These are phyloP conservation scores for Paramecium sonneborni DNA, from an alignment of 73 alveolate species.

Conservation along the genomic window DNA sequence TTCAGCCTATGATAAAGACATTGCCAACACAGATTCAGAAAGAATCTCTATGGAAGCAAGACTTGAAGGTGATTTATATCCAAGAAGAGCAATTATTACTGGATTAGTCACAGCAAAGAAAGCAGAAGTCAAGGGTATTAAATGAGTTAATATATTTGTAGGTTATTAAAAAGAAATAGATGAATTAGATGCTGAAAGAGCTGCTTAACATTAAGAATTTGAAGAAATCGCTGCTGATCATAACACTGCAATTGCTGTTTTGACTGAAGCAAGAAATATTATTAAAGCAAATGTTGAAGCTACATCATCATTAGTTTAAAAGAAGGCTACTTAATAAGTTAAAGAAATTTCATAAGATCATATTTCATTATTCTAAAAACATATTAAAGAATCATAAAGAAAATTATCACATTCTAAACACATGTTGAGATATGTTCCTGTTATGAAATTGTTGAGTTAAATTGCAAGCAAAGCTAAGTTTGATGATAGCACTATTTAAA, in stretches of 20 bases:
- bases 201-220: slow-evolving; percentile 4
- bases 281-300: slow-evolving; percentile 48
- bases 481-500: slow-evolving; percentile 21
- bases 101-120: slow-evolving; percentile 49
- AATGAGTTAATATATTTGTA: not conserved
- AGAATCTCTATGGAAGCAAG: slow-evolving; percentile 35
- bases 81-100: slow-evolving; percentile 32
- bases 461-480: slow-evolving; percentile 5
- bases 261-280: slow-evolving; percentile 49
- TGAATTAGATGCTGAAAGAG: slow-evolving; percentile 57
- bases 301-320: not conserved
- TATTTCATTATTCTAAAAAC: not conserved
- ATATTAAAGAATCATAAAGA: slow-evolving; percentile 47
- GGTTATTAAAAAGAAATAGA: slow-evolving; percentile 51
- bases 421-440: slow-evolving; percentile 36
- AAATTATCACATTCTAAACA: not conserved
- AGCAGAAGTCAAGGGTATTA: slow-evolving; percentile 48
- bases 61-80: slow-evolving; percentile 53
- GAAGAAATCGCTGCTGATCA: slow-evolving; percentile 45
- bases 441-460: not conserved
- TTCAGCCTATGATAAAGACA: slow-evolving; percentile 15
- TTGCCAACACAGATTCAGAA: slow-evolving; percentile 1
- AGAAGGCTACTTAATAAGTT: not conserved
- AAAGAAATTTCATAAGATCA: not conserved
- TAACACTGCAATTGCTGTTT: slow-evolving; percentile 31